A percentile compares a stretch with the other conserved stretches of the same genome.
phyloP scores from a whole-genome alignment of 2,329 filamentous ascomycete species.

The Fusarium sp. region DNA sequence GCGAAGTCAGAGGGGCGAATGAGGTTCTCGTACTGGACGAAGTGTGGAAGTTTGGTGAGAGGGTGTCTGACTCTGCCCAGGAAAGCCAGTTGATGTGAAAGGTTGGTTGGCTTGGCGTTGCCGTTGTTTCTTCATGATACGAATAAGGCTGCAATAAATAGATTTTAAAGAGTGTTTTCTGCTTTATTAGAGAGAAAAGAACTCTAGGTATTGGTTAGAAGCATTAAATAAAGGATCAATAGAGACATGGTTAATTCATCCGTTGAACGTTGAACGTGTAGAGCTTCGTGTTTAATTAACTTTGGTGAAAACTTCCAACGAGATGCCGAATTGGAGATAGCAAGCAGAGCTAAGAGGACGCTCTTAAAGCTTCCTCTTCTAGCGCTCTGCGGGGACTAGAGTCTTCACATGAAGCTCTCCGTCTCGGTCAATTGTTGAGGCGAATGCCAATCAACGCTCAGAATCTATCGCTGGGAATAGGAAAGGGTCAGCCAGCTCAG shows the following conservation, averaged over 20 bases:
- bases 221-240: constrained; percentile 2
- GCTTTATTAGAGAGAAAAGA: not conserved
- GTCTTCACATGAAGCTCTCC: constrained; percentile 29
- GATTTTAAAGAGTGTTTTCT: constrained; percentile 6
- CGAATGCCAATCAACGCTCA: constrained; percentile 27
- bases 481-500: constrained; percentile 22
- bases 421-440: constrained; percentile 31
- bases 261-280: not conserved
- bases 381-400: constrained; percentile 16
- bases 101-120: constrained; percentile 2
- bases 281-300: not conserved
- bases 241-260: not conserved
- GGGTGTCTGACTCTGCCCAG: constrained; percentile 52
- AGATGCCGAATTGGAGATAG: constrained; percentile 17
- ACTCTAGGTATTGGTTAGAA: not conserved
- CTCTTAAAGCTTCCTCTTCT: constrained; percentile 1
- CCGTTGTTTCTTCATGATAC: not conserved
- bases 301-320: not conserved
- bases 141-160: constrained; percentile 24
- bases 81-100: constrained; percentile 29
- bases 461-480: not conserved
- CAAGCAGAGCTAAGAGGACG: not conserved
- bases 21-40: constrained; percentile 73
- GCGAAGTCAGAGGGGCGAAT: constrained; percentile 51
- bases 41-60: constrained; percentile 81